Conservation (phyloP, 129 eudicot species). For the Ambrosia artemisiifolia region DNA sequence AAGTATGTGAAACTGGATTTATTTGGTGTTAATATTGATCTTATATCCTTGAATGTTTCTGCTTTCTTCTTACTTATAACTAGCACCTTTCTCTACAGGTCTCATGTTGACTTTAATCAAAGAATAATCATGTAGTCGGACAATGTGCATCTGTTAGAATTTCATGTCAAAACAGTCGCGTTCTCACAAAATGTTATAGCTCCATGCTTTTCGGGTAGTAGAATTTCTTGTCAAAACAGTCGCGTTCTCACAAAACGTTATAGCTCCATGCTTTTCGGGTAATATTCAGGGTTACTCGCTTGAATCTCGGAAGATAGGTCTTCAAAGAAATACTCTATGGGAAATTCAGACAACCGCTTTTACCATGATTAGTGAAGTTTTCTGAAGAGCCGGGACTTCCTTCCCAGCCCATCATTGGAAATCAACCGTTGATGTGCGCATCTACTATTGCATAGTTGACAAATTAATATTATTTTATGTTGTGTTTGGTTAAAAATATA, state of each 20-base stretch:
- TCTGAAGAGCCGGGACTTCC: conserved; percentile 58
- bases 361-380: conserved; percentile 73
- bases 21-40: no score
- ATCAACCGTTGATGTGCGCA: conserved; percentile 62
- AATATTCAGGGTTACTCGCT: conserved; percentile 29
- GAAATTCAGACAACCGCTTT: conserved; percentile 64
- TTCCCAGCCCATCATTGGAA: conserved; percentile 62
- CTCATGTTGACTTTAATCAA: conserved; percentile 52
- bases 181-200: conserved; percentile 45
- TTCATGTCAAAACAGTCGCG: conserved; percentile 52
- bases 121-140: conserved; percentile 47
- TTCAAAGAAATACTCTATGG: conserved; percentile 41
- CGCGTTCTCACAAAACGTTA: no score
- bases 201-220: no score
- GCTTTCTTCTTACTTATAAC: no score
- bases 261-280: no score
- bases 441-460: conserved; percentile 4
- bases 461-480: not conserved
- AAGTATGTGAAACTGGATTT: no score
- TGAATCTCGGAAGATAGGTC: conserved; percentile 31
- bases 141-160: conserved; percentile 46
- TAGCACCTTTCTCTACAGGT: conserved; percentile 48
- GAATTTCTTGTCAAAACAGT: no score
- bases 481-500: not conserved
- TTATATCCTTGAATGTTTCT: no score